Base-by-base conservation (phyloP, 2,329 filamentous ascomycete species). In the Penicillium paneum region DNA sequence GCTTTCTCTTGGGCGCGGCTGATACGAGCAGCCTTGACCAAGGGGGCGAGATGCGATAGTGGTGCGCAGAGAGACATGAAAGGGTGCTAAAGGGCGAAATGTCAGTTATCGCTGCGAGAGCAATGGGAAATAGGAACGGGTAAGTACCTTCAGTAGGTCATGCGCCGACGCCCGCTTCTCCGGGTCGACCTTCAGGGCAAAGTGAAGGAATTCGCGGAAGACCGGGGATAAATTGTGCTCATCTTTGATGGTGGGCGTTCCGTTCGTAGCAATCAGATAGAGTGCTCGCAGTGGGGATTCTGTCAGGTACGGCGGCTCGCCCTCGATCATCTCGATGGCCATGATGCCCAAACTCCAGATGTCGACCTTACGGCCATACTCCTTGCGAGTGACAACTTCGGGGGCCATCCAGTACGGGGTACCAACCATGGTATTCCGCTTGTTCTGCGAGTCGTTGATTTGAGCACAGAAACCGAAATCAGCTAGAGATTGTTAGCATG, bases 401-500 rank as follows among this genome's bases (percentile, higher is more conserved):
- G 94, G 94, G 1, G 94, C 94, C 94, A 99, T 99, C 94, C 94
- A 99, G 75, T 99, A 99, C 2, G 94, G 94, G 8, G 94, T 97
- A 50, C 94, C 94, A 41, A 99, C 94, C 94, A 97, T 99, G 13
- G 94, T 99, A 5, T 92, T 97, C 56, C 94, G 89, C 81, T 97
- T 97, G 76, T 92, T 95, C 66, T 97, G 92, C 28, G 89, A 88
- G 68, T 97, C 93, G 70, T 97, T 97, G 76, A 97, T 97, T 70
- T 96, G 95, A 24, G 94, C 94, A 74, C 94, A 97, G 78, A 99
- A 99, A 12, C 94, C 94, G 69, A 99, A 97, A 79, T 99, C 94
- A 67, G 93, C 91, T 96, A 60, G 38, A 56, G 13, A 36, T 41
- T 46, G 60, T 73, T 65, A 73, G 63, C 29, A 43, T 26, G 7